phyloP scores from a whole-genome alignment of 2,329 filamentous ascomycete species.

The Arthrinium phaeospermum region DNA sequence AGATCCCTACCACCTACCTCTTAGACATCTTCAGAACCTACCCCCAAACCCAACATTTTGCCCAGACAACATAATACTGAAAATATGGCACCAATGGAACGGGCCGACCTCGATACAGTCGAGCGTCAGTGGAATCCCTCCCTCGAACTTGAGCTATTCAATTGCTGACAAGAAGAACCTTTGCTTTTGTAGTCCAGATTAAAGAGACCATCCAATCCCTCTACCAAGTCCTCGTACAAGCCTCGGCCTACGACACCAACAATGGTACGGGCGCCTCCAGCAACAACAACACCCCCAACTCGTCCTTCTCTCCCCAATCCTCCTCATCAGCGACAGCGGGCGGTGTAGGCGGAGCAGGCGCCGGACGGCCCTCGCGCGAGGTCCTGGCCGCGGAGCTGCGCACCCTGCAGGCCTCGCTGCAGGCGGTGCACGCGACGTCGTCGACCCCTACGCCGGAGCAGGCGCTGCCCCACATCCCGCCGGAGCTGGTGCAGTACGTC shows the following conservation, averaged over 20 bases:
- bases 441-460: conserved; percentile 38
- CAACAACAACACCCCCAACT: conserved; percentile 20
- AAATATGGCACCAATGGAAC: conserved; percentile 42
- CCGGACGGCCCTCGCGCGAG: conserved; percentile 53
- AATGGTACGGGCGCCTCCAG: conserved; percentile 22
- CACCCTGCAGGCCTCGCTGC: conserved; percentile 47
- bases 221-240: conserved; percentile 56
- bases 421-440: conserved; percentile 47
- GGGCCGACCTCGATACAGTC: conserved; percentile 41
- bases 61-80: not conserved
- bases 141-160: not conserved
- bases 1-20: not conserved
- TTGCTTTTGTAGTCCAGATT: conserved; percentile 35
- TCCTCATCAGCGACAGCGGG: conserved; percentile 8
- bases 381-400: conserved; percentile 61
- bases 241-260: conserved; percentile 63
- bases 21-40: not conserved
- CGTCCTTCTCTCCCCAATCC: conserved; percentile 2
- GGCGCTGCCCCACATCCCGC: conserved; percentile 59
- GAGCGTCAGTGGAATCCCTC: conserved; percentile 37
- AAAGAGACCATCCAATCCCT: conserved; percentile 43
- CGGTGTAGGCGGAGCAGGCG: not conserved
- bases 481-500: conserved; percentile 71
- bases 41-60: not conserved
- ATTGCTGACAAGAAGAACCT: conserved; percentile 5